Percentiles rank a stretch among this genome's conserved stretches.
phyloP scores from a whole-genome alignment of 345 rosid genomes.

The Euphorbia lathyris region DNA sequence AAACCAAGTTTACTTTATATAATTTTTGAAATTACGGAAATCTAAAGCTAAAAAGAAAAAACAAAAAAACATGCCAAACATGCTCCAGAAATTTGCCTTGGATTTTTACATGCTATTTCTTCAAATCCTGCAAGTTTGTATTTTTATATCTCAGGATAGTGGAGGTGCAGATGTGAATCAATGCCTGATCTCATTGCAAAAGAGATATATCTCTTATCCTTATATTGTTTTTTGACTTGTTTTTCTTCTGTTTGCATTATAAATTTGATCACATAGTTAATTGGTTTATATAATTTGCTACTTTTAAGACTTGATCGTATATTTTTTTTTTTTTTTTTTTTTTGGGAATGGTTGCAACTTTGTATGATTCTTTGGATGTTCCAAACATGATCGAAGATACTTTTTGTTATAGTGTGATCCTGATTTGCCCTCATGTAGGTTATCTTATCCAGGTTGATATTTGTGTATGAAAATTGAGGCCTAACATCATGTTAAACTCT shows the following conservation, averaged over 20 bases:
- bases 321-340: too few relatives aligned
- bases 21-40: too few relatives aligned
- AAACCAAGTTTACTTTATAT: background rate
- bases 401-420: background rate
- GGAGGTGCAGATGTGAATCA: too few relatives aligned
- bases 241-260: background rate
- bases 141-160: too few relatives aligned
- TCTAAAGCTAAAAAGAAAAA: too few relatives aligned
- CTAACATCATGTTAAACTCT: background rate
- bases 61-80: too few relatives aligned
- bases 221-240: background rate
- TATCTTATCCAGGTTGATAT: background rate
- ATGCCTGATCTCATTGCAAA: too few relatives aligned
- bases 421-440: background rate
- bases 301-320: background rate
- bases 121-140: too few relatives aligned
- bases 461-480: background rate
- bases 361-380: background rate
- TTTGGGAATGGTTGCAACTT: background rate
- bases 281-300: background rate
- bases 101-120: too few relatives aligned
- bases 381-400: background rate
- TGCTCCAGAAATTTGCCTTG: too few relatives aligned
- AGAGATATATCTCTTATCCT: too few relatives aligned
- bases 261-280: background rate